Evolutionary conservation across 176 grass and related monocot genomes (phyloP), one percentile per base, ranked within the genome.

Genomic region (Musa itinerans): DNA sequence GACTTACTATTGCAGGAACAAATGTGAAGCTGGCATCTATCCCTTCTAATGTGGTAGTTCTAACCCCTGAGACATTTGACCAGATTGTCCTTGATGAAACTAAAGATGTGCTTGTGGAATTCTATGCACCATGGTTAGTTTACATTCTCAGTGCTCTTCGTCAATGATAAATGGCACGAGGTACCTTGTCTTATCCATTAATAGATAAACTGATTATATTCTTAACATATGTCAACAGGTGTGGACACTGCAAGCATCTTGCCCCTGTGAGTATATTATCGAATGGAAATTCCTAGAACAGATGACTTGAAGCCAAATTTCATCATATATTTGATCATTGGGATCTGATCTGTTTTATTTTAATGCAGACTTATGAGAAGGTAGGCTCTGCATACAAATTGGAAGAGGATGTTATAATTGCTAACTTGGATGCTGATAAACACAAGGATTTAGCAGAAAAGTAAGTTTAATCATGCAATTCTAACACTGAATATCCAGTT

Each of bases 81-180:
- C 85, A 87, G 6, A 61, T 91, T 87, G 95, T 94, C 21, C 95
- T 99, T 82, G 95, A 99, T 83, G 84, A 86, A 82, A 89, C 88
- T 51, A 99, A 94, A 82, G 90, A 99, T 89, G 95, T 99, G 12
- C 90, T 99, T 84, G 95, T 99, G 66, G 95, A 99, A 81, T 99
- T 99, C 74, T 99, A 99, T 86, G 95, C 95, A 65, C 95, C 95
- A 73, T 99, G 95, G 95, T 94, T 89, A 56, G 88, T 83, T 83
- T 14, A 82, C 3, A 14, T 68, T 27, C 78, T 50, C 29, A 50
- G 1, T 69, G 34, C n/a, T 8, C 17, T 24, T 27, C 22, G 15
- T 74, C 22, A 11, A 17, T 1, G 5, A 23, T 56, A 25, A 27
- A 29, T 24, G 3, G 1, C 53, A 74, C 3, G 12, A 56, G n/a